Conservation (phyloP, 495 filamentous ascomycete species). For the Cetradonia linearis region DNA sequence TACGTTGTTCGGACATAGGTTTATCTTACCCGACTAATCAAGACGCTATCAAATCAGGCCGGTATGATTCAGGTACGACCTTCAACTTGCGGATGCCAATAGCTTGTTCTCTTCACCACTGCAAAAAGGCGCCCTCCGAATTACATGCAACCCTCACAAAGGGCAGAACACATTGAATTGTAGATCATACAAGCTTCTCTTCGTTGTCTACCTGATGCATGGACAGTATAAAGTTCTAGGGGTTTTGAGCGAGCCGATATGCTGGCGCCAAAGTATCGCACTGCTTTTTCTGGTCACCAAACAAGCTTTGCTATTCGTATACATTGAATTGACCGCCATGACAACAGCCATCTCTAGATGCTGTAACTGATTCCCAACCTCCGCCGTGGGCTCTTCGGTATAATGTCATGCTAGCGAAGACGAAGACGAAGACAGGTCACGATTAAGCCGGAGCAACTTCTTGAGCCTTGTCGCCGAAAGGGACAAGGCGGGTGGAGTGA, state of each 20-base stretch:
- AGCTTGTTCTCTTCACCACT: neutral
- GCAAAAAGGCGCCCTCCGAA: neutral
- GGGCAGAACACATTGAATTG: neutral
- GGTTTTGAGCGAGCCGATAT: neutral
- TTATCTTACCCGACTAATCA: neutral
- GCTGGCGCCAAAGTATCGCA: neutral
- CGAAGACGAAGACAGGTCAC: conserved; percentile 53
- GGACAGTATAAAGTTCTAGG: neutral
- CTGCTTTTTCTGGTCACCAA: neutral
- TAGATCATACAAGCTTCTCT: neutral
- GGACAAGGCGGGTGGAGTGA: conserved; percentile 65
- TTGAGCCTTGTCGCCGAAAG: conserved; percentile 64
- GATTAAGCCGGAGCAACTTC: conserved; percentile 95
- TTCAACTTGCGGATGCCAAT: neutral
- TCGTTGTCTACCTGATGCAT: neutral
- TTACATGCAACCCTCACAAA: neutral
- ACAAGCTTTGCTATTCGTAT: no score
- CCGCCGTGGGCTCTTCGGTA: conserved; percentile 42
- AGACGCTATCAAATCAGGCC: neutral
- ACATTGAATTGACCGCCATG: conserved; percentile 33
- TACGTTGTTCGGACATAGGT: neutral
- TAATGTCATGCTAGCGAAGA: conserved; percentile 48
- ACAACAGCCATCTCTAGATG: conserved; percentile 42
- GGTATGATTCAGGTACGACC: neutral
- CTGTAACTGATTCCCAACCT: conserved; percentile 44